Percentiles rank a stretch among this genome's conserved stretches.
Evolutionary conservation across 2,329 filamentous ascomycete species (phyloP).

Genomic region (Sporothrix schenckii): DNA sequence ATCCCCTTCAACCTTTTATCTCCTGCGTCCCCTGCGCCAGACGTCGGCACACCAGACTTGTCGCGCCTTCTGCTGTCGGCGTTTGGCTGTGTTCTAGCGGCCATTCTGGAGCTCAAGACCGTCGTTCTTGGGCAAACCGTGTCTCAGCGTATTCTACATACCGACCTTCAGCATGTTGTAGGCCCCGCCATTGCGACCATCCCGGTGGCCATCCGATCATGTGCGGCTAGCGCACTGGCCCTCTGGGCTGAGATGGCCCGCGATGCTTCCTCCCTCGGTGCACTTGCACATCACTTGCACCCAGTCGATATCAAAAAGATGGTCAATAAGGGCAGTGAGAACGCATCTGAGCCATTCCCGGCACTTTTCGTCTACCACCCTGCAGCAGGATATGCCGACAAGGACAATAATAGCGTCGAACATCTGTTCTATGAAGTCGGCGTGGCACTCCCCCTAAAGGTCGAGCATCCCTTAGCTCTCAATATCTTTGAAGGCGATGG

Average conservation of each 20-base stretch:
- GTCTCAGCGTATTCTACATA: conserved; percentile 38
- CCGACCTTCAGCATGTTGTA: conserved; percentile 37
- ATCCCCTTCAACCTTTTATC: conserved; percentile 15
- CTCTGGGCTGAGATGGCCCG: conserved; percentile 35
- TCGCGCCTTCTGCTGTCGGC: conserved; percentile 37
- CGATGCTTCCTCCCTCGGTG: conserved; percentile 31
- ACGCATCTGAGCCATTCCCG: conserved; percentile 36
- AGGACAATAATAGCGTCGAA: not conserved
- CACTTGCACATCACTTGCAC: conserved; percentile 35
- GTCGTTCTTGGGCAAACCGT: conserved; percentile 38
- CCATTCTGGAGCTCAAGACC: conserved; percentile 36
- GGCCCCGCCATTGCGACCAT: conserved; percentile 39
- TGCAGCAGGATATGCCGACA: not conserved
- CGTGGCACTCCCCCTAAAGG: conserved; percentile 43
- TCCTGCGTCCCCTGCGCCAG: not conserved
- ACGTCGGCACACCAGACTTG: conserved; percentile 18
- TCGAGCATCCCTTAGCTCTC: conserved; percentile 48
- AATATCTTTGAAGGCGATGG: conserved; percentile 42
- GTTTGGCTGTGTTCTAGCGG: conserved; percentile 38
- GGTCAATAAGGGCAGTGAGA: conserved; percentile 35
- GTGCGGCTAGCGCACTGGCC: conserved; percentile 30
- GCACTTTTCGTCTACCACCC: conserved; percentile 40
- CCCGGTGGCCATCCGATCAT: conserved; percentile 35
- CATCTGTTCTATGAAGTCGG: conserved; percentile 41
- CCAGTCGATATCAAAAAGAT: conserved; percentile 38